Evolutionary conservation across 257 asterid species (phyloP), one percentile per base, ranked within the genome.

Genomic region (Solanum paucissectum): DNA sequence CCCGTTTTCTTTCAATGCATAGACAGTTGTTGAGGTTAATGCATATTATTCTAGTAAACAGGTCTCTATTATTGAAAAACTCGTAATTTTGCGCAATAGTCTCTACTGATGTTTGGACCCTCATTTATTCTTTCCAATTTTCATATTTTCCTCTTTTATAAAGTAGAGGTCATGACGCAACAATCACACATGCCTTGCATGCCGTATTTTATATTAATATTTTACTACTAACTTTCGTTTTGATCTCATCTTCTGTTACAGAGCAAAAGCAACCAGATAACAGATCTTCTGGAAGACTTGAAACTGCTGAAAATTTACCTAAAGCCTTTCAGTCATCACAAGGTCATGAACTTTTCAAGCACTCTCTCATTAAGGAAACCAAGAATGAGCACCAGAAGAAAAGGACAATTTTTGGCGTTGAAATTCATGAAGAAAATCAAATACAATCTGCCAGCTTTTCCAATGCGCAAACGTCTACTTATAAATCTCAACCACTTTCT

Each of bases 321-420:
- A 71, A 36, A 7, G 69, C 60, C 32, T 62, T 14, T 62, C 77
- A 25, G 58, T 64, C 87, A 60, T 64, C 87, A 16, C 87, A n/a
- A 64, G 32, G 83, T n/a, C 49, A 87, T 62, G 93, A 89, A 87
- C 83, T 88, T 34, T 72, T 86, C 66, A 44, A 46, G 90, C 25
- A 91, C 87, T 38, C 79, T 86, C 64, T 86, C 89, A 37, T 87
- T 85, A 91, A 89, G 83, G 85, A 79, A 10, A 40, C 88, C 77
- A 83, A 91, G 37, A 87, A 94, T 14, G 92, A 89, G 79, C 32
- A 87, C 83, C 91, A 40, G 90, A 91, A 55, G 86, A 95, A 90
- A 85, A 91, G 88, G 88, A 94, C 90, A 75, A 88, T 95, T 20
- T 96, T 96, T 52, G 98, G 98, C 27, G 92, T 95, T 14, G 96